Conservation (phyloP, 2,329 filamentous ascomycete genomes). For the Fusarium subtropicale region DNA sequence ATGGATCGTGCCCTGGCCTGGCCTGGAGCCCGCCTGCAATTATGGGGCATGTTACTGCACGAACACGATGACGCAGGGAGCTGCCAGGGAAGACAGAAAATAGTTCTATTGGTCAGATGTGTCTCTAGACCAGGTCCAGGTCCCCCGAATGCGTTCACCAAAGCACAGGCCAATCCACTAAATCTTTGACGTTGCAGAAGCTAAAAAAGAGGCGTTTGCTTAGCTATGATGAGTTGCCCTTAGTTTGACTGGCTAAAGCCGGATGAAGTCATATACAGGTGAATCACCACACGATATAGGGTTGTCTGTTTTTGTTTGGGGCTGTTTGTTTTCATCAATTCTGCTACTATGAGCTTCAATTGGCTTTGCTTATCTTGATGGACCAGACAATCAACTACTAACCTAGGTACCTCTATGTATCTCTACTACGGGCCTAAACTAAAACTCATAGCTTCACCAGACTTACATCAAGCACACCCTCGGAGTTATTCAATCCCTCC, state of each 20-base stretch:
- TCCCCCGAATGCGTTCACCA: slow-evolving; percentile 22
- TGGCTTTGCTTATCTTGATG: neutral
- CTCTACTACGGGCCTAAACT: neutral
- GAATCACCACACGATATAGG: neutral
- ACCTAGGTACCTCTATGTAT: no score
- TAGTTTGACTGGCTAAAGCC: slow-evolving; percentile 18
- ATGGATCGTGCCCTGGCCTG: slow-evolving; percentile 15
- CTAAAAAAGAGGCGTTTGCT: slow-evolving; percentile 12
- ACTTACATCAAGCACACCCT: slow-evolving; percentile 68
- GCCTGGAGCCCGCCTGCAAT: neutral
- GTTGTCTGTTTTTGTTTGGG: neutral
- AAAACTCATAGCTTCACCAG: slow-evolving; percentile 58
- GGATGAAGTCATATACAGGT: slow-evolving; percentile 35
- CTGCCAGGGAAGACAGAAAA: neutral
- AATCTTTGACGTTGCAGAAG: slow-evolving; percentile 8
- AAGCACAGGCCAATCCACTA: slow-evolving; percentile 31
- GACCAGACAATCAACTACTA: neutral
- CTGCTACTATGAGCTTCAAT: neutral
- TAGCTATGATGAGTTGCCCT: slow-evolving; percentile 8
- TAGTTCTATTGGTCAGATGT: slow-evolving; percentile 13
- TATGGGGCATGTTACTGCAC: slow-evolving; percentile 7
- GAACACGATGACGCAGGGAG: slow-evolving; percentile 37
- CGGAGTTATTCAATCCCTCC: slow-evolving; percentile 59
- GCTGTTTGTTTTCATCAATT: neutral
- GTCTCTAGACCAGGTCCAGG: slow-evolving; percentile 25